Base-by-base conservation (phyloP, 805 yeast species). In the Yamadazyma kitorensis region DNA sequence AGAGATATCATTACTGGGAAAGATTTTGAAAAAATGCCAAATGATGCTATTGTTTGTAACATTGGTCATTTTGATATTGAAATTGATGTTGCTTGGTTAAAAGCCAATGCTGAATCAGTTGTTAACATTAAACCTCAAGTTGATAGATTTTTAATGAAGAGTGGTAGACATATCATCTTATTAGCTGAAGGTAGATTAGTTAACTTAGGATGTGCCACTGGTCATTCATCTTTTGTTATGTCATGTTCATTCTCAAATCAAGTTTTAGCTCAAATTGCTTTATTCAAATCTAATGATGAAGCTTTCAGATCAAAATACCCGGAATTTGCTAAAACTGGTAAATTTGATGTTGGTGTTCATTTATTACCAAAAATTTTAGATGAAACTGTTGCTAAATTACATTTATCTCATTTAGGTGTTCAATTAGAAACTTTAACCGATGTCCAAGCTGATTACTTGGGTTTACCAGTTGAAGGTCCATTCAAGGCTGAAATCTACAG, bases 181-280 rank as follows among this genome's bases (percentile, higher is more conserved):
- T 84, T 91, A 59, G 98, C 98, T 51, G 96, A 89, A 72, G 98
- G 98, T 75, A 88, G 98, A 78, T 83, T 91, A 60, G 98, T 91
- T 65, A 91, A 91, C 88, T 79, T 91, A 65, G 98, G 98, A 59
- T 93, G 98, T 77, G 98, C 98, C 65, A 91, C 98, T 59, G 98
- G 98, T 65, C 98, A 91, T 80, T 85, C 98, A 33, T 87, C 97
- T 26, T 91, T 91, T 64, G 98, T 91, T 61, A 91, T 91, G 98
- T 88, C 97, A 46, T 93, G 98, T 76, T 93, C 98, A 37, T 91
- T 91, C 95, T 86, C 97, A 57, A 91, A 91, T 86, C 98, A 91
- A 78, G 98, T 91, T 48, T 78, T 91, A 64, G 98, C 98, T 55
- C 98, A 91, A 77, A 91, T 89, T 60, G 98, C 97, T 57, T 75